These are phyloP conservation scores for Lichtheimia corymbifera DNA, from an alignment of 371 early-diverging fungal species.

Conservation along the genomic window DNA sequence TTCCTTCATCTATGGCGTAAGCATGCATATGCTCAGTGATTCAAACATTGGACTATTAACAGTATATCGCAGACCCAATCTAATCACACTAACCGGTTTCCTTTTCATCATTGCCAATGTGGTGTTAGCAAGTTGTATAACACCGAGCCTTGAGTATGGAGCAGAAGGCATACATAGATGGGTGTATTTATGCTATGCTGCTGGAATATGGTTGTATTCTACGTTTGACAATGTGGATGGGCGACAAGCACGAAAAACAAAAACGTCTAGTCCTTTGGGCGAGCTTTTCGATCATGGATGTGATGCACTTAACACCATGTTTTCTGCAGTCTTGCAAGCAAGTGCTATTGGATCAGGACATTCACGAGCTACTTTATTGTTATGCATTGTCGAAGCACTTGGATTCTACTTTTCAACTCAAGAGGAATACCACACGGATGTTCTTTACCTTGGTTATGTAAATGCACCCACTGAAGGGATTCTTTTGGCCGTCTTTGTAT, in stretches of 20 bases:
- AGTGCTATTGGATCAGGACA: constrained; percentile 86
- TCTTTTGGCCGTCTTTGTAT: constrained; percentile 69
- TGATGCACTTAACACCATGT: constrained; percentile 90
- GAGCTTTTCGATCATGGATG: constrained; percentile 95
- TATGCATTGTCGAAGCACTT: constrained; percentile 67
- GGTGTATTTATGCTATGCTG: constrained; percentile 85
- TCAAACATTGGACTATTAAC: too few species aligned
- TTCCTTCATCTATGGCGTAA: constrained; percentile 94
- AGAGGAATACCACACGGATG: constrained; percentile 95
- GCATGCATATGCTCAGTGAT: constrained; percentile 16
- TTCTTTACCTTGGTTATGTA: constrained; percentile 88
- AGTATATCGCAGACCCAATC: constrained; percentile 77
- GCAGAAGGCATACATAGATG: constrained; percentile 68
- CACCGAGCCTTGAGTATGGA: constrained; percentile 71
- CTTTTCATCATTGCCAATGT: constrained; percentile 84
- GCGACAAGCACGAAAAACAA: constrained; percentile 95
- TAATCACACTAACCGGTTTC: constrained; percentile 95
- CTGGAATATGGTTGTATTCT: constrained; percentile 93
- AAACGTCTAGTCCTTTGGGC: constrained; percentile 89
- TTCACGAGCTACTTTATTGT: constrained; percentile 60
- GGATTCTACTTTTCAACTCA: constrained; percentile 94
- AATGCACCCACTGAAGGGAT: constrained; percentile 97
- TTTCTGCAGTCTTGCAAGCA: constrained; percentile 81
- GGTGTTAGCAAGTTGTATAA: constrained; percentile 63
- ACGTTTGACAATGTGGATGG: constrained; percentile 99